Conservation (phyloP, 2,329 filamentous ascomycete genomes). For the Pseudocercospora vitis region DNA sequence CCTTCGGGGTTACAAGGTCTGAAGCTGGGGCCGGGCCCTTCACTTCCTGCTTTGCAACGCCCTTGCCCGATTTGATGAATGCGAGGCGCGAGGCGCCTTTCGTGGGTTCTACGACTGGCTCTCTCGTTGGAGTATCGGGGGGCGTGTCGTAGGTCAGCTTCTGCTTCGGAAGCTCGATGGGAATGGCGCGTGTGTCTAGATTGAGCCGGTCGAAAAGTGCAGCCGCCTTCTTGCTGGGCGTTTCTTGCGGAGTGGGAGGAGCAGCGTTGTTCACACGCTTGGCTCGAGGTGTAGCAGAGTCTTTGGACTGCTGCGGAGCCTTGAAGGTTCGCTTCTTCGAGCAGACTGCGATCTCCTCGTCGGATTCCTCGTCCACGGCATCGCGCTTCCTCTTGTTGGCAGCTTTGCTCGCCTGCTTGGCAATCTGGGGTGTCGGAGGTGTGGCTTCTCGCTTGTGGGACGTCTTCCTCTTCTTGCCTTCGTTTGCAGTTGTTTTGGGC, state of each 20-base stretch:
- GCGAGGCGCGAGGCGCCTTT: slow-evolving; percentile 70
- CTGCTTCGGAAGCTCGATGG: slow-evolving; percentile 23
- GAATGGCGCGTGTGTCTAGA: slow-evolving; percentile 28
- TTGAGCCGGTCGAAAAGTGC: slow-evolving; percentile 39
- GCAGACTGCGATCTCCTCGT: slow-evolving; percentile 25
- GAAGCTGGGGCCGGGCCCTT: slow-evolving; percentile 7
- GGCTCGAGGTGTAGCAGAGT: slow-evolving; percentile 32
- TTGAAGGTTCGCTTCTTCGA: not conserved
- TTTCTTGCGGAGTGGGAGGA: slow-evolving; percentile 35
- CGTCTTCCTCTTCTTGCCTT: slow-evolving; percentile 29
- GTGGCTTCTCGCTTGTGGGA: slow-evolving; percentile 21
- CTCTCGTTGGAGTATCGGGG: slow-evolving; percentile 32
- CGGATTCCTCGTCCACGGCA: slow-evolving; percentile 27
- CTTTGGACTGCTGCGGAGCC: slow-evolving; percentile 10
- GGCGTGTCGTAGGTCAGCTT: slow-evolving; percentile 35
- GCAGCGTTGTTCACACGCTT: slow-evolving; percentile 37
- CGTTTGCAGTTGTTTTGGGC: slow-evolving; percentile 13
- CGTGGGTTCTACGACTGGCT: slow-evolving; percentile 41
- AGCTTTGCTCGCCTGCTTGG: slow-evolving; percentile 9
- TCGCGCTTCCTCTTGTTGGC: slow-evolving; percentile 33
- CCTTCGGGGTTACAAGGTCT: slow-evolving; percentile 34
- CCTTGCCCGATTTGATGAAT: slow-evolving; percentile 61
- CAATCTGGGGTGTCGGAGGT: slow-evolving; percentile 16
- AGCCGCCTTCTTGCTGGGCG: slow-evolving; percentile 38
- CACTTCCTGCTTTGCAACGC: slow-evolving; percentile 30